These are phyloP conservation scores for Calycina marina DNA, from an alignment of 2,329 filamentous ascomycete species.

Conservation along the genomic window DNA sequence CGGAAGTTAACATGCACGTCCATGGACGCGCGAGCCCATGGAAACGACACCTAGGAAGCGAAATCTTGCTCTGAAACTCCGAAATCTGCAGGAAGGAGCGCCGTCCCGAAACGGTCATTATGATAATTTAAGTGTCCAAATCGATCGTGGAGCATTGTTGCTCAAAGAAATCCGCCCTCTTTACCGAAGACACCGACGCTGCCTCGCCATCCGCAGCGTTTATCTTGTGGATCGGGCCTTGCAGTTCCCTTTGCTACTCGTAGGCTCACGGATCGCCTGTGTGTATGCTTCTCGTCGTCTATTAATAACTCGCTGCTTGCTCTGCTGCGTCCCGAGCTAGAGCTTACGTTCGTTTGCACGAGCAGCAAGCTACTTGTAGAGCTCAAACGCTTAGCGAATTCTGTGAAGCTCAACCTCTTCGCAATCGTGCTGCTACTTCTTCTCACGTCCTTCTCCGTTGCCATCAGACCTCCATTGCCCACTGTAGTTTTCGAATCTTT, in stretches of 20 bases:
- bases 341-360: conserved; percentile 37
- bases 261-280: conserved; percentile 1
- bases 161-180: conserved; percentile 41
- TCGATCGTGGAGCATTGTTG: too few species aligned
- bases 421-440: conserved; percentile 37
- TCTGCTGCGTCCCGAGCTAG: conserved; percentile 14
- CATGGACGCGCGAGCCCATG: too few species aligned
- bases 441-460: conserved; percentile 1
- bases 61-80: not conserved
- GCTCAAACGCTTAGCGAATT: conserved; percentile 44
- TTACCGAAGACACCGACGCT: conserved; percentile 38
- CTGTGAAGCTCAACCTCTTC: conserved; percentile 45
- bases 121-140: too few species aligned
- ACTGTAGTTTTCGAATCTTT: conserved; percentile 8
- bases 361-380: conserved; percentile 46
- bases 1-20: too few species aligned
- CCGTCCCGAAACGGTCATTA: too few species aligned
- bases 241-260: conserved; percentile 1
- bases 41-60: too few species aligned
- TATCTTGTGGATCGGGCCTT: conserved; percentile 11
- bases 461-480: conserved; percentile 9
- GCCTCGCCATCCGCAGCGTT: conserved; percentile 40
- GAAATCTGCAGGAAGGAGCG: too few species aligned
- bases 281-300: conserved; percentile 2
- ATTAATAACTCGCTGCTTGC: conserved; percentile 15